phyloP scores from a whole-genome alignment of 495 filamentous ascomycete species.

The Hypoxylon lenormandii region DNA sequence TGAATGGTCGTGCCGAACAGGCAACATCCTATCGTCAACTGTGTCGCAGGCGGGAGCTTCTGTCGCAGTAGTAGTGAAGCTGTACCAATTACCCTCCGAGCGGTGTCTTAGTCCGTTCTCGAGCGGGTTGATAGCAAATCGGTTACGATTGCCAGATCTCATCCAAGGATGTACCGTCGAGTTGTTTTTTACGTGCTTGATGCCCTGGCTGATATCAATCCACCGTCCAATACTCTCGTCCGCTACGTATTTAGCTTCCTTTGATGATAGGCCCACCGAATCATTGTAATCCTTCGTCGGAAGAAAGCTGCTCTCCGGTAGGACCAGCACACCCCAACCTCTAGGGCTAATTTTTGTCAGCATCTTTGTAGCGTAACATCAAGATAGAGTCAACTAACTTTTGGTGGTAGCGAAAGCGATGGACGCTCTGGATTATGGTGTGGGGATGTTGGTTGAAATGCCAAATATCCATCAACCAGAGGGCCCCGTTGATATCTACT shows the following conservation, averaged over 20 bases:
- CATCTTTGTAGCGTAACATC: neutral
- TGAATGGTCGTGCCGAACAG: neutral
- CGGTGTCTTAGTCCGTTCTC: slow-evolving; percentile 4
- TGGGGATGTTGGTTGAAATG: slow-evolving; percentile 38
- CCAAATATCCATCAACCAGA: slow-evolving; percentile 77
- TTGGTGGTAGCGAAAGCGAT: slow-evolving; percentile 2
- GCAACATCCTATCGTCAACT: no score
- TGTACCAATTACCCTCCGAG: slow-evolving; percentile 15
- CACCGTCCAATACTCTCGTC: slow-evolving; percentile 29
- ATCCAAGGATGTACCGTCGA: slow-evolving; percentile 43
- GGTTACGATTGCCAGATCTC: slow-evolving; percentile 27
- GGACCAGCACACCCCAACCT: slow-evolving; percentile 63
- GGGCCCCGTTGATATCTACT: slow-evolving; percentile 75
- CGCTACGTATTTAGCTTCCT: slow-evolving; percentile 29
- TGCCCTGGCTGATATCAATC: slow-evolving; percentile 38
- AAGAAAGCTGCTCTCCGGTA: slow-evolving; percentile 59
- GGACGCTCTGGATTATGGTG: slow-evolving; percentile 27
- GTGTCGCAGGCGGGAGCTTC: no score
- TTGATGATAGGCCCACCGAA: slow-evolving; percentile 49
- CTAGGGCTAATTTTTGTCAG: slow-evolving; percentile 39
- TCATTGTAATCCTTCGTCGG: slow-evolving; percentile 49
- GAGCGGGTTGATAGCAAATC: slow-evolving; percentile 27
- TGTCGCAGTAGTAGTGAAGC: neutral
- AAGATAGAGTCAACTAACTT: slow-evolving; percentile 22
- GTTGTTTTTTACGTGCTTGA: slow-evolving; percentile 43